A percentile compares a stretch with the other conserved stretches of the same genome.
These are phyloP conservation scores for Colletotrichum gloeosporioides DNA, from an alignment of 2,329 filamentous ascomycete species.

Conservation along the genomic window DNA sequence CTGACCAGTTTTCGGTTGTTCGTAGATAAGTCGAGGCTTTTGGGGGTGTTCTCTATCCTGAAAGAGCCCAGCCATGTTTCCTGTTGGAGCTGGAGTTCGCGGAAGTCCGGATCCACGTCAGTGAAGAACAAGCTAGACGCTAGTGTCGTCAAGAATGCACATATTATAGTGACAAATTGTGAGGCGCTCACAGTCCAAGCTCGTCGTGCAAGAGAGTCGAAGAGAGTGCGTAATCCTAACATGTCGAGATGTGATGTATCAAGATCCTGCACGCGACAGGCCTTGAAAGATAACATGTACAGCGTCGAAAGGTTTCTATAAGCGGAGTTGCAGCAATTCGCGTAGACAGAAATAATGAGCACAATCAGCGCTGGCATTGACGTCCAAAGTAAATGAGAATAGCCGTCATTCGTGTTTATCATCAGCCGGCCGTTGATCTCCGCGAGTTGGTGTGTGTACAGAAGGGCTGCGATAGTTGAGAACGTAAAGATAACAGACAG, in stretches of 20 bases:
- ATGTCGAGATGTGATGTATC: background rate
- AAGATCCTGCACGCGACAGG: background rate
- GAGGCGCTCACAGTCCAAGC: background rate
- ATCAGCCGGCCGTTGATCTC: background rate
- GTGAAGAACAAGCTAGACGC: too few species aligned
- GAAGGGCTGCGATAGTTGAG: background rate
- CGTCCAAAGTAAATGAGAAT: background rate
- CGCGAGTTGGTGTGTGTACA: background rate
- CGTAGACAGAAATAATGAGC: background rate
- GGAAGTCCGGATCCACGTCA: too few species aligned
- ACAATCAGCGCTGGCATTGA: background rate
- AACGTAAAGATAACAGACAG: fast-evolving
- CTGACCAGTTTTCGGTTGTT: background rate
- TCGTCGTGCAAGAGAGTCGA: background rate
- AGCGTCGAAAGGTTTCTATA: background rate
- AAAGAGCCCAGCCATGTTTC: too few species aligned
- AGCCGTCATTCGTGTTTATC: fast-evolving
- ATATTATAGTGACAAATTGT: too few species aligned
- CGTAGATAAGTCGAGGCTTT: too few species aligned
- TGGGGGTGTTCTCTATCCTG: too few species aligned
- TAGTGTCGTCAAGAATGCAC: background rate
- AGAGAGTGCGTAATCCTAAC: background rate
- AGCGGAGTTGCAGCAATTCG: background rate
- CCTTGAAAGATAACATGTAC: background rate
- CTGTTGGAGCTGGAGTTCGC: too few species aligned